Percentiles rank a stretch among this genome's conserved stretches.
Evolutionary conservation across 768 basidiomycete species (phyloP).

Genomic region (Tephrocybe rancida): DNA sequence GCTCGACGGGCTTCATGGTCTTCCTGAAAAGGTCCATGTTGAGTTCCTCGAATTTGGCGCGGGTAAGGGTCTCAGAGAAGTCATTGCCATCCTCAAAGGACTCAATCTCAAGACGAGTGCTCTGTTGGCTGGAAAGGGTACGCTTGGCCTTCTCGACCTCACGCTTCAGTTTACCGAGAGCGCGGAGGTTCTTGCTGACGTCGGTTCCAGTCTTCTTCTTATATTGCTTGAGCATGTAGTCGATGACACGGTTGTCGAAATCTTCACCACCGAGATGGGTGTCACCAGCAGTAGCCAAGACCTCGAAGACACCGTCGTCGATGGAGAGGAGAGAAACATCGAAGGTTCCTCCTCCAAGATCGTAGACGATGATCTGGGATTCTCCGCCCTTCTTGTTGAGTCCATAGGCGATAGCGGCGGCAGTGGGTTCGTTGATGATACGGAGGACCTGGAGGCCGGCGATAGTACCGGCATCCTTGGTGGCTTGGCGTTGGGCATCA

Average conservation of each 20-base stretch:
- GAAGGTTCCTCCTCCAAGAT: slow-evolving; percentile 98
- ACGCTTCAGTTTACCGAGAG: slow-evolving; percentile 89
- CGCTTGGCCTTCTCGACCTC: slow-evolving; percentile 95
- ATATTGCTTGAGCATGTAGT: slow-evolving; percentile 86
- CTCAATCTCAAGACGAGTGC: slow-evolving; percentile 92
- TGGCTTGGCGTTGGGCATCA: slow-evolving; percentile 98
- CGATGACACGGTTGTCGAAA: slow-evolving; percentile 92
- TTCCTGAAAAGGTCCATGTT: slow-evolving; percentile 99
- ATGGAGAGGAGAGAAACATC: slow-evolving; percentile 96
- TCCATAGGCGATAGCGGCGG: slow-evolving; percentile 97
- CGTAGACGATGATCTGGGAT: slow-evolving; percentile 96
- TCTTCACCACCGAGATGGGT: slow-evolving; percentile 96
- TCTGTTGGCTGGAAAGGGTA: slow-evolving; percentile 90
- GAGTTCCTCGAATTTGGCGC: slow-evolving; percentile 98
- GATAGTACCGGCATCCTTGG: slow-evolving; percentile 96
- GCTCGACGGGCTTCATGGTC: slow-evolving; percentile 99
- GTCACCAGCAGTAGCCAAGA: slow-evolving; percentile 90
- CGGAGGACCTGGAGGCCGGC: slow-evolving; percentile 94
- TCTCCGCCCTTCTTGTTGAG: slow-evolving; percentile 95
- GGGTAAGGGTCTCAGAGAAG: slow-evolving; percentile 94
- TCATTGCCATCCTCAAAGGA: slow-evolving; percentile 96
- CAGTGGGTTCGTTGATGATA: slow-evolving; percentile 98
- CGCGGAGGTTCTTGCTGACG: slow-evolving; percentile 75
- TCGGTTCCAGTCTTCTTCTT: slow-evolving; percentile 93
- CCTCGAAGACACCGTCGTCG: slow-evolving; percentile 92